These are phyloP conservation scores for Tricholoma sp. DNA, from an alignment of 768 basidiomycete species.

Conservation along the genomic window DNA sequence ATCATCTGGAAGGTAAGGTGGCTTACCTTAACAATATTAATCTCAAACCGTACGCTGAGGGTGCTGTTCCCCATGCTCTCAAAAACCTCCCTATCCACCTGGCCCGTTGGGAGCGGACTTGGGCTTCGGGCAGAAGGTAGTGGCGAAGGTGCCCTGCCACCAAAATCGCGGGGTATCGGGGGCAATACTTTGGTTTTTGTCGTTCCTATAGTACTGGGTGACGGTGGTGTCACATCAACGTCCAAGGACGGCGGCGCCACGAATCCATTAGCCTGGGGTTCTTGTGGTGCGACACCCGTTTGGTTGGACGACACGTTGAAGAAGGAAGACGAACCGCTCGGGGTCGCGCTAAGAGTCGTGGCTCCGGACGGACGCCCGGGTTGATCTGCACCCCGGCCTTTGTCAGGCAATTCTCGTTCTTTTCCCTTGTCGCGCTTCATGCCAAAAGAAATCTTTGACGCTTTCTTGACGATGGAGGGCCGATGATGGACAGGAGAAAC, in stretches of 20 bases:
- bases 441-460: conserved; percentile 75
- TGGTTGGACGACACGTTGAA: conserved; percentile 71
- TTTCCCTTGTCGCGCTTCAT: conserved; percentile 51
- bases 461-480: conserved; percentile 63
- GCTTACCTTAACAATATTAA: conserved; percentile 92
- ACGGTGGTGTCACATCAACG: conserved; percentile 29
- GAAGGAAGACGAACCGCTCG: conserved; percentile 79
- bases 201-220: conserved; percentile 29
- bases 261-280: conserved; percentile 23
- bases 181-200: conserved; percentile 65
- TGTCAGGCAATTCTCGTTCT: conserved; percentile 44
- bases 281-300: conserved; percentile 19
- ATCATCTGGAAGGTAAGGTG: neutral
- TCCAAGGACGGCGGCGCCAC: conserved; percentile 22
- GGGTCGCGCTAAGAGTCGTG: conserved; percentile 54
- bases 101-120: conserved; percentile 59
- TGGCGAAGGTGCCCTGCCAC: conserved; percentile 22
- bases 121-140: conserved; percentile 26
- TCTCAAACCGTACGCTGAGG: conserved; percentile 91
- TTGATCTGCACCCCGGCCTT: conserved; percentile 26
- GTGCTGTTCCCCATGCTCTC: conserved; percentile 72
- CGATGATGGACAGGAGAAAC: neutral
- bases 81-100: conserved; percentile 62
- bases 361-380: conserved; percentile 34
- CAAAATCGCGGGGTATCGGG: conserved; percentile 75